phyloP scores from a whole-genome alignment of 768 basidiomycete species.

The Hypsizygus marmoreus region DNA sequence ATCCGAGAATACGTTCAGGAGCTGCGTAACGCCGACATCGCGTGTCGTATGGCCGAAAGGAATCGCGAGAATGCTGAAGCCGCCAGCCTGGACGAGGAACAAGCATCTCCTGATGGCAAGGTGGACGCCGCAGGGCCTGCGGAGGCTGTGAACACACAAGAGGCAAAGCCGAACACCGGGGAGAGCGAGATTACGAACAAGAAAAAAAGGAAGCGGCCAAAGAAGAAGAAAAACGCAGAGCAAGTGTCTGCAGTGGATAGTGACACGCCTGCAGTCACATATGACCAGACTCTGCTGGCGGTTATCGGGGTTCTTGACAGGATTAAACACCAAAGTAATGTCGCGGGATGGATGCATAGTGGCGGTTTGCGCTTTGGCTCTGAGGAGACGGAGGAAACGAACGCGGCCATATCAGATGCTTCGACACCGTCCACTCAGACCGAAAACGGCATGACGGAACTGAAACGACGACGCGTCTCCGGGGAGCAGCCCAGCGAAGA shows the following conservation, averaged over 20 bases:
- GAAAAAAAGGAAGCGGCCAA: neutral
- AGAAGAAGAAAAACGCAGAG: neutral
- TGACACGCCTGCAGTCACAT: constrained; percentile 11
- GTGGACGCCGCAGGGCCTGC: neutral
- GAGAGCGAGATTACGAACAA: neutral
- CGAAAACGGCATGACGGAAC: neutral
- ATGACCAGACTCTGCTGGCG: constrained; percentile 62
- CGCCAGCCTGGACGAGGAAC: neutral
- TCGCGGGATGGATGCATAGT: constrained; percentile 64
- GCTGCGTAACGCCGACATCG: constrained; percentile 15
- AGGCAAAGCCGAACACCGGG: neutral
- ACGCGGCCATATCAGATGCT: neutral
- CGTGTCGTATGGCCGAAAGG: neutral
- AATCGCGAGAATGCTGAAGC: neutral
- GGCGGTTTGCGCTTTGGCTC: constrained; percentile 38
- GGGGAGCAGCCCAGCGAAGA: neutral
- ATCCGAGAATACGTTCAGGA: constrained; percentile 62
- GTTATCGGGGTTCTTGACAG: constrained; percentile 71
- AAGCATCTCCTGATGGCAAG: neutral
- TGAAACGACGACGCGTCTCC: neutral
- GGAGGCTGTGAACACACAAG: neutral
- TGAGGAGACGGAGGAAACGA: neutral
- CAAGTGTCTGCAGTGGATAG: neutral
- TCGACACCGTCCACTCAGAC: neutral
- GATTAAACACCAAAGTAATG: constrained; percentile 57